A percentile compares a stretch with the other conserved stretches of the same genome.
Conservation (phyloP, 305 asterid species). For the Rubia balearica region DNA sequence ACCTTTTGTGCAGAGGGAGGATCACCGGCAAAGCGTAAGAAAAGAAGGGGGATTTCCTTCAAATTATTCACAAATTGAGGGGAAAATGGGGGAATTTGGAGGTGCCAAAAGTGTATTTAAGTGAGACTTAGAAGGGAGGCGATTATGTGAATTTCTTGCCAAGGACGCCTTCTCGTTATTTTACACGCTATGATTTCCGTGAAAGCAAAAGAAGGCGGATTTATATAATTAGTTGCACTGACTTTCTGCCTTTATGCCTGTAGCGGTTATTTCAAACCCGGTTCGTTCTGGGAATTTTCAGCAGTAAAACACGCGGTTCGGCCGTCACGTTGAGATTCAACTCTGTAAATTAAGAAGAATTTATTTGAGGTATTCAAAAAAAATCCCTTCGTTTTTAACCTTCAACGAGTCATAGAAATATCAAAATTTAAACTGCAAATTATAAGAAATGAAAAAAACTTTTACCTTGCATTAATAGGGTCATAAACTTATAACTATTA, state of each 20-base stretch:
- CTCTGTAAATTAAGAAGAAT: no score
- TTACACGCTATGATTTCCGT: conserved; percentile 21
- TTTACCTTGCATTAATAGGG: no score
- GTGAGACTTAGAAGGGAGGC: conserved; percentile 21
- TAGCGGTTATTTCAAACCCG: conserved; percentile 16
- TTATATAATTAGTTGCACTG: neutral
- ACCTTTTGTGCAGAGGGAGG: conserved; percentile 19
- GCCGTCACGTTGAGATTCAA: neutral
- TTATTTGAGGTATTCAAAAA: no score
- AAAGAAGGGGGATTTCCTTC: conserved; percentile 9
- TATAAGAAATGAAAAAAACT: no score
- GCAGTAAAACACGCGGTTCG: neutral
- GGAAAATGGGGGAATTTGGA: conserved; percentile 2
- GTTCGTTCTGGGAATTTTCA: neutral
- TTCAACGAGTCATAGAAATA: no score
- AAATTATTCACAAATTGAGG: neutral
- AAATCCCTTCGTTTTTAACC: no score
- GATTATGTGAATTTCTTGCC: conserved; percentile 21
- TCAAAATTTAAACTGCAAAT: no score
- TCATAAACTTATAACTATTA: no score
- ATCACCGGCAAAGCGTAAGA: conserved; percentile 19
- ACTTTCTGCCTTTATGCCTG: neutral
- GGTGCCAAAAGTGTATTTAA: neutral
- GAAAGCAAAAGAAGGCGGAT: neutral
- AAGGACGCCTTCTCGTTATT: conserved; percentile 25